Base-by-base conservation (phyloP, 2,329 filamentous ascomycete species). In the Ophidiomyces ophidiicola region DNA sequence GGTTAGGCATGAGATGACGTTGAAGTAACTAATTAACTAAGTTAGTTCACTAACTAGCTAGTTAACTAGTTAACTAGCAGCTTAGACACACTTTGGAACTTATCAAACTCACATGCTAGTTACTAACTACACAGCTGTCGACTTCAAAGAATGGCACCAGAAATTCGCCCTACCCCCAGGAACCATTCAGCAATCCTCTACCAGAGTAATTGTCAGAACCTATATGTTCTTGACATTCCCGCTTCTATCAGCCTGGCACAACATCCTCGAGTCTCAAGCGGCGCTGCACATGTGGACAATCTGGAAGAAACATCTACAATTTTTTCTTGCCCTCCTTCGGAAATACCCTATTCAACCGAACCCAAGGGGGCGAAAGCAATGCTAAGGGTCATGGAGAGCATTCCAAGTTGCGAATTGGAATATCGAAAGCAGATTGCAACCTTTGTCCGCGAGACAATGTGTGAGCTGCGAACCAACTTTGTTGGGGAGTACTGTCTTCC, bases 201-300 rank as follows among this genome's bases (percentile, higher is more conserved):
- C 52, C 63, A 69, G 43, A 72, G 69, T 44, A 36, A 49, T 1
- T 50, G 59, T 3, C 43, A 54, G 5, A 66, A 64, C 4, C 50
- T 70, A 21, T 66, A 66, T 11, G 54, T 79, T 14, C 49, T 79
- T 20, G 75, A 79, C 49, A 69, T 76, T 6, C 74, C 76, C 2
- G 53, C 52, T 4, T 78, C 75, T 1, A 75, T 79, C 40, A 60
- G 64, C 12, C 49, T 60, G 5, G 72, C 70, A 4, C 75, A 78
- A 54, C 58, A 57, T 14, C 3, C 12, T 8, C 12, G 4, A 15
- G 26, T 53, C 55, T 21, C 21, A 40, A 12, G 33, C 39, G 21
- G 23, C 42, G 17, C 44, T 47, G 14, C 45, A 52, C 36, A 44
- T 10, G 20, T 18, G 46, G 28, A 52, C 54, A 31, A 44, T 50